A percentile compares a stretch with the other conserved stretches of the same genome.
Conservation (phyloP, 1,284 basidiomycete genomes). For the Ustilago sp. region DNA sequence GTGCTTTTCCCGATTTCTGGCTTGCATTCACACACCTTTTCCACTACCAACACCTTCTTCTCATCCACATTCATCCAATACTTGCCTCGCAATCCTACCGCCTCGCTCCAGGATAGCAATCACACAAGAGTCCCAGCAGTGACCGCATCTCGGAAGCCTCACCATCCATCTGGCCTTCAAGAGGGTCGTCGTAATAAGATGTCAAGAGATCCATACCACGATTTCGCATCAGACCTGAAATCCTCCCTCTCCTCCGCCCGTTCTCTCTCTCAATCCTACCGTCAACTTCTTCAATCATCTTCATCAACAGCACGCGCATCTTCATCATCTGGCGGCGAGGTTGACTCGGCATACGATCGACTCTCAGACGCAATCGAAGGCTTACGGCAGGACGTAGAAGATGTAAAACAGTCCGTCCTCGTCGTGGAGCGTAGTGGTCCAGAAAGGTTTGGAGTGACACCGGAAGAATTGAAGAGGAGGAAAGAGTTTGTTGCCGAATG, state of each 20-base stretch:
- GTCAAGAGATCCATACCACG: slow-evolving; percentile 67
- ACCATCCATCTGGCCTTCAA: neutral
- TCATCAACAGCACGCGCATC: neutral
- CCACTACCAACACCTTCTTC: neutral
- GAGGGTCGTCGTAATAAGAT: slow-evolving; percentile 23
- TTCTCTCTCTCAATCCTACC: slow-evolving; percentile 46
- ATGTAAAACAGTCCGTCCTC: slow-evolving; percentile 62
- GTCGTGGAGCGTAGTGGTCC: slow-evolving; percentile 64
- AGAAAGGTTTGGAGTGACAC: slow-evolving; percentile 59
- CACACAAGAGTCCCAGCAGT: no score
- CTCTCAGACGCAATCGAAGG: slow-evolving; percentile 56
- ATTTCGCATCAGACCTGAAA: slow-evolving; percentile 63
- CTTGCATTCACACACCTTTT: slow-evolving; percentile 18
- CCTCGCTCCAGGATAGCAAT: neutral
- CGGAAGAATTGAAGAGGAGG: slow-evolving; percentile 51
- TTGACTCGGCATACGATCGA: slow-evolving; percentile 48
- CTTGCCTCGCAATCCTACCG: no score
- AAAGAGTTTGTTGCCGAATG: slow-evolving; percentile 56
- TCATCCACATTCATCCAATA: neutral
- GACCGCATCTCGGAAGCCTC: neutral
- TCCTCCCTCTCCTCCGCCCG: slow-evolving; percentile 51
- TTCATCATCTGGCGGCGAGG: slow-evolving; percentile 7
- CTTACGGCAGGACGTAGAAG: slow-evolving; percentile 60
- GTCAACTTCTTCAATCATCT: slow-evolving; percentile 29
- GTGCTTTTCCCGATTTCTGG: slow-evolving; percentile 5